These are phyloP conservation scores for Plectosphaerella cucumerina DNA, from an alignment of 2,329 filamentous ascomycete genomes.

Conservation along the genomic window DNA sequence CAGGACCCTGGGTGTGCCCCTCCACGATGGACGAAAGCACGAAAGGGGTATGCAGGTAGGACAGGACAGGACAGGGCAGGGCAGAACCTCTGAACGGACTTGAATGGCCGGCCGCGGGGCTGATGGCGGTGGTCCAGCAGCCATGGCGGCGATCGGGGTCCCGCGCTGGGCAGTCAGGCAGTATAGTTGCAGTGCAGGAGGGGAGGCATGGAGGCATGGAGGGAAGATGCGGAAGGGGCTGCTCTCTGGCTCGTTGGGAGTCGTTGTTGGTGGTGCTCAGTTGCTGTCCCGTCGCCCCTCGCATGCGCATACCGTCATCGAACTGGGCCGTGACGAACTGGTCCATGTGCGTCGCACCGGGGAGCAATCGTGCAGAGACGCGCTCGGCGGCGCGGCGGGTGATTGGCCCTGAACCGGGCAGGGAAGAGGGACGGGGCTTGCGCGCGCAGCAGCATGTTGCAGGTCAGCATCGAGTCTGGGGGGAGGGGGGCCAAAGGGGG, in stretches of 20 bases:
- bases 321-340: not conserved
- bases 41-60: not conserved
- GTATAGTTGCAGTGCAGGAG: no score
- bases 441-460: not conserved
- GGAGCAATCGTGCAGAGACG: slow-evolving; percentile 1
- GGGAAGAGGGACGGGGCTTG: not conserved
- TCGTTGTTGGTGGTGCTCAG: not conserved
- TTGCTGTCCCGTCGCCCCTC: no score
- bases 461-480: not conserved
- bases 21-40: not conserved
- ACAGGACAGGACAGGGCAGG: no score
- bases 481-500: no score
- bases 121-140: no score
- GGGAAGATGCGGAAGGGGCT: not conserved
- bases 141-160: not conserved
- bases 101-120: no score
- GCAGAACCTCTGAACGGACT: no score
- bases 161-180: not conserved
- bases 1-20: no score
- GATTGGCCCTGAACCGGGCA: not conserved
- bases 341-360: not conserved
- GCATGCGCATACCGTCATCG: not conserved
- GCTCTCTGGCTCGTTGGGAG: not conserved
- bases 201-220: not conserved
- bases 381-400: not conserved